A percentile compares a stretch with the other conserved stretches of the same genome.
Evolutionary conservation across 306 rosid species (phyloP).

Genomic region (Gillenia trifoliata): DNA sequence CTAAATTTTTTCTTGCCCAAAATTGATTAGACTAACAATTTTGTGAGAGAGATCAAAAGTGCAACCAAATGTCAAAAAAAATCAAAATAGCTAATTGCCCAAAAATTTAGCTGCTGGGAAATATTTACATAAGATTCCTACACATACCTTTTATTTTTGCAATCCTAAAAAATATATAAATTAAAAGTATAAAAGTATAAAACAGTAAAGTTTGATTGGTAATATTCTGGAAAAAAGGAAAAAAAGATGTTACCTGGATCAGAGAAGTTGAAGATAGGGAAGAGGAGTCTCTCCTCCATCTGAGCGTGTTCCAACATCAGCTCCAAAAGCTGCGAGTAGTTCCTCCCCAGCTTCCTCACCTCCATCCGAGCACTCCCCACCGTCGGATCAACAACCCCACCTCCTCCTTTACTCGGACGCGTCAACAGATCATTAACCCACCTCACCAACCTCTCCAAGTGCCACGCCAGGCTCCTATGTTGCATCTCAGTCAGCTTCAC

Average conservation of each 20-base stretch:
- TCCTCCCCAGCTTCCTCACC: constrained; percentile 58
- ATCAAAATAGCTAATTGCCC: no score
- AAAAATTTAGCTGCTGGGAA: no score
- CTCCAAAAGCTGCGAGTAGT: constrained; percentile 74
- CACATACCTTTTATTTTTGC: no score
- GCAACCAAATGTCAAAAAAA: no score
- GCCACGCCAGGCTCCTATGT: constrained; percentile 67
- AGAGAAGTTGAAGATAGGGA: constrained; percentile 67
- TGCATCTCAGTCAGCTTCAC: constrained; percentile 50
- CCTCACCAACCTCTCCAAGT: constrained; percentile 62
- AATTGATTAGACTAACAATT: no score
- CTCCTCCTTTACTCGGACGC: constrained; percentile 29
- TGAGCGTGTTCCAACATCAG: constrained; percentile 83
- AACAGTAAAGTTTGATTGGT: neutral
- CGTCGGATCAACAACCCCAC: constrained; percentile 41
- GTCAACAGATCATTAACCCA: constrained; percentile 70
- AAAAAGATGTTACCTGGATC: constrained; percentile 51
- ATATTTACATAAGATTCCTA: no score
- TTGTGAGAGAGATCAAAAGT: no score
- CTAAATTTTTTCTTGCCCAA: no score
- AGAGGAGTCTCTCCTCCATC: constrained; percentile 79
- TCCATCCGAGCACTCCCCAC: constrained; percentile 79
- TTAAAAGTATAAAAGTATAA: no score
- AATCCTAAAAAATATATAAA: neutral
- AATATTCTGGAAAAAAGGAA: no score